These are phyloP conservation scores for Penicillium sp. DNA, from an alignment of 2,329 filamentous ascomycete species.

Conservation along the genomic window DNA sequence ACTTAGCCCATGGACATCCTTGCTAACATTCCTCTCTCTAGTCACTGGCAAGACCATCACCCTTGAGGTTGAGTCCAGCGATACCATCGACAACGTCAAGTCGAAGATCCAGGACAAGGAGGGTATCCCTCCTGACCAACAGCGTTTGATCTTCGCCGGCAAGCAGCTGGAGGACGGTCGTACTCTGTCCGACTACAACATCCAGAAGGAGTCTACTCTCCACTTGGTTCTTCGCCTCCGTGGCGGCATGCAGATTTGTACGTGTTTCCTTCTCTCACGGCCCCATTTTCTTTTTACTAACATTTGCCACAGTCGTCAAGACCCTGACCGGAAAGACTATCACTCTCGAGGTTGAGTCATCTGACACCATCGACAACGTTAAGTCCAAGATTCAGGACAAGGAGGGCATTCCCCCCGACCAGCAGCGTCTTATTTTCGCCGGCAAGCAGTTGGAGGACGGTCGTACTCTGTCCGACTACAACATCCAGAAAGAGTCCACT, in stretches of 20 bases:
- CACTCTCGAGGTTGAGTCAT: slow-evolving; percentile 59
- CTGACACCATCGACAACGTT: slow-evolving; percentile 89
- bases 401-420: slow-evolving; percentile 90
- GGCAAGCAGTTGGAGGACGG: slow-evolving; percentile 95
- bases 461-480: slow-evolving; percentile 82
- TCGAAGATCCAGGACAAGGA: slow-evolving; percentile 54
- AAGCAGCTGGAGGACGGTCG: slow-evolving; percentile 53
- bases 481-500: slow-evolving; percentile 88
- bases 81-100: slow-evolving; percentile 49
- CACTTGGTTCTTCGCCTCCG: slow-evolving; percentile 67
- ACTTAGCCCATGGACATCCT: not conserved
- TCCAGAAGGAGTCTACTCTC: slow-evolving; percentile 57
- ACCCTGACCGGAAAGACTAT: slow-evolving; percentile 57
- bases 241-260: slow-evolving; percentile 57
- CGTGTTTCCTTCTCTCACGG: slow-evolving; percentile 22
- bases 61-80: slow-evolving; percentile 43
- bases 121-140: slow-evolving; percentile 51
- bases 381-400: slow-evolving; percentile 98
- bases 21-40: slow-evolving; percentile 22
- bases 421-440: slow-evolving; percentile 91
- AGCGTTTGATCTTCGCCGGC: slow-evolving; percentile 51
- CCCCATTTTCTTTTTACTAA: slow-evolving; percentile 4
- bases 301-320: slow-evolving; percentile 43
- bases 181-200: slow-evolving; percentile 49
- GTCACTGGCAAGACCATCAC: slow-evolving; percentile 45